Percentiles rank a stretch among this genome's conserved stretches.
These are phyloP conservation scores for Stephanodiscus triporus DNA, from an alignment of 108 stramenopile genomes.

Conservation along the genomic window DNA sequence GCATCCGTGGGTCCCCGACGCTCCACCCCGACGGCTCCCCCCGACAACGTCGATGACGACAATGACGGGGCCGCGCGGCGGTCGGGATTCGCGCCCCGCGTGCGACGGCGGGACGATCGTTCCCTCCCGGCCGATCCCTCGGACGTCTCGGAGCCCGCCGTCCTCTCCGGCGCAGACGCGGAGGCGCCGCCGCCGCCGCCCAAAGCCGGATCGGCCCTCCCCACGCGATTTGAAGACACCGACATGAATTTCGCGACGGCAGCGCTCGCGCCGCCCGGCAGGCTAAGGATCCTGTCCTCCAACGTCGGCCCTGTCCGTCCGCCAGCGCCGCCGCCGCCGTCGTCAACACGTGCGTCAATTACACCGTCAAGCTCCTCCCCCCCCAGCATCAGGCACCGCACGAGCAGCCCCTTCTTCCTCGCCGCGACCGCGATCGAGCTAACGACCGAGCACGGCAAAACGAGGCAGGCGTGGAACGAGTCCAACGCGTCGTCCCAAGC, in stretches of 20 bases:
- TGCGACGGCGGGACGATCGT: constrained; percentile 8
- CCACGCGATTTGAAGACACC: constrained; percentile 32
- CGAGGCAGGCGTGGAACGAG: constrained; percentile 69
- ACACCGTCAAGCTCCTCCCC: constrained; percentile 27
- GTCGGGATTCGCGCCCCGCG: constrained; percentile 13
- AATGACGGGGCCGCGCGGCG: constrained; percentile 4
- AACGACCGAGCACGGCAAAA: constrained; percentile 52
- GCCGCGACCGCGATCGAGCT: constrained; percentile 56
- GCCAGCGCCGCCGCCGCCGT: not conserved
- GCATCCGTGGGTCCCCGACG: not conserved
- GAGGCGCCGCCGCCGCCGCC: constrained; percentile 3
- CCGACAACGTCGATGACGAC: too few species aligned
- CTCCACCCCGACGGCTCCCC: constrained; percentile 13
- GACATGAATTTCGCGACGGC: constrained; percentile 34
- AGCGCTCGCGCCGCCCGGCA: constrained; percentile 36
- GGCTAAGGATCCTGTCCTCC: constrained; percentile 28
- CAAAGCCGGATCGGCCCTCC: not conserved
- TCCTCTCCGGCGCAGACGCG: constrained; percentile 18
- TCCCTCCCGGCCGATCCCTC: too few species aligned
- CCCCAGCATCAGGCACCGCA: constrained; percentile 55
- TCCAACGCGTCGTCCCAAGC: constrained; percentile 59
- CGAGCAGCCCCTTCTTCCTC: constrained; percentile 75
- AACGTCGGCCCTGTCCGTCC: constrained; percentile 14
- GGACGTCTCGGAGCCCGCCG: constrained; percentile 10
- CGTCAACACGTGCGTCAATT: not conserved